A percentile compares a stretch with the other conserved stretches of the same genome.
phyloP scores from a whole-genome alignment of 1,284 basidiomycete species.

The Sanghuangporus weigelae region DNA sequence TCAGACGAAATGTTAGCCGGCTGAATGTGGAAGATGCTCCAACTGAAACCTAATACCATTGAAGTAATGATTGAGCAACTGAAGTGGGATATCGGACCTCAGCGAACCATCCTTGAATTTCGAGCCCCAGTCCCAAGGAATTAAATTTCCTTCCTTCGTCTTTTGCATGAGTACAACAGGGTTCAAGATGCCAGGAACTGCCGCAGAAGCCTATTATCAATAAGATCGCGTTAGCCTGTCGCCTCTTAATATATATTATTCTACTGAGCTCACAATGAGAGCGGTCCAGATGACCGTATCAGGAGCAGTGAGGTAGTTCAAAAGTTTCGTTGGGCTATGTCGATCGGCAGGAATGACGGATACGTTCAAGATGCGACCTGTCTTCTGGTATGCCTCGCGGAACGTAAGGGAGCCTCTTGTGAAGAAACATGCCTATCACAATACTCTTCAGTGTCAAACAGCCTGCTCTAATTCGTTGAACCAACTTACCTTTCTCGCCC shows the following conservation, averaged over 20 bases:
- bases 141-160: constrained; percentile 72
- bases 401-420: constrained; percentile 95
- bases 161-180: constrained; percentile 94
- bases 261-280: constrained; percentile 34
- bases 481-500: constrained; percentile 80
- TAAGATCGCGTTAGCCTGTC: not conserved
- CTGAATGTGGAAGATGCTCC: constrained; percentile 8
- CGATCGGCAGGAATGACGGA: constrained; percentile 62
- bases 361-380: constrained; percentile 91
- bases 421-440: constrained; percentile 69
- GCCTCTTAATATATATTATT: not conserved
- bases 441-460: constrained; percentile 25
- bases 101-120: constrained; percentile 90
- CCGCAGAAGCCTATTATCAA: constrained; percentile 55
- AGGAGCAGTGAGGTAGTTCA: constrained; percentile 95
- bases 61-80: constrained; percentile 89
- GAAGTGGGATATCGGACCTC: constrained; percentile 90
- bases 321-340: constrained; percentile 82
- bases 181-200: constrained; percentile 82
- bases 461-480: not conserved
- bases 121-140: constrained; percentile 94
- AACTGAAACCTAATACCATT: constrained; percentile 49
- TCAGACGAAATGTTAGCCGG: constrained; percentile 8
- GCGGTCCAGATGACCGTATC: constrained; percentile 81
- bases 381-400: constrained; percentile 89